Evolutionary conservation across 139 green algal species (phyloP).

Genomic region (Chlamydomonas incerta): DNA sequence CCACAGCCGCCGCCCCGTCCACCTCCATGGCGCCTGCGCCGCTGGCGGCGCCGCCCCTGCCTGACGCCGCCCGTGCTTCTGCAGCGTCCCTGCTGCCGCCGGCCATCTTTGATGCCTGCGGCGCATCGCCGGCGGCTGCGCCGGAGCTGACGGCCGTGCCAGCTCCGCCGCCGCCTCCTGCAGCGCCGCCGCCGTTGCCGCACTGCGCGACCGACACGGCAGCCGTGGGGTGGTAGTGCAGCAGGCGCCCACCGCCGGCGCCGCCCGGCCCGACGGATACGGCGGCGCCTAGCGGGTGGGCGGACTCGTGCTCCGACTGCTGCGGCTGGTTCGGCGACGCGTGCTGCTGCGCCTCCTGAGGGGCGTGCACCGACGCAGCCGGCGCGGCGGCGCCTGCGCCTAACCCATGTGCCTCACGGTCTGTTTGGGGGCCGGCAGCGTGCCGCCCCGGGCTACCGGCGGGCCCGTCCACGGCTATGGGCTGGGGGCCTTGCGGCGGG

Average conservation of each 20-base stretch:
- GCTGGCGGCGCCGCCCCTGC: too few species aligned
- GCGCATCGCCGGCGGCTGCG: too few species aligned
- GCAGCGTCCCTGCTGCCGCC: background rate
- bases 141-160: too few species aligned
- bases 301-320: constrained; percentile 20
- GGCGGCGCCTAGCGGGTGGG: background rate
- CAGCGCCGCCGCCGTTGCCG: background rate
- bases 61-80: background rate
- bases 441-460: too few species aligned
- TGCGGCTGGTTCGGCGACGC: constrained; percentile 11
- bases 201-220: background rate
- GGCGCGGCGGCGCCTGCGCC: too few species aligned
- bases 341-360: background rate
- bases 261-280: background rate
- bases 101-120: background rate
- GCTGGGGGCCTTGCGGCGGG: too few species aligned
- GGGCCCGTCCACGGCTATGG: too few species aligned
- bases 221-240: too few species aligned
- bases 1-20: background rate
- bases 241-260: background rate
- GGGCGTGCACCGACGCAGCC: background rate
- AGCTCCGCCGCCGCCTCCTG: too few species aligned
- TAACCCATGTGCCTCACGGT: background rate
- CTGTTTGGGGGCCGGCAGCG: background rate
- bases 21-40: background rate